Evolutionary conservation across 2,329 filamentous ascomycete genomes (phyloP).

Genomic region (Ophiostoma montium): DNA sequence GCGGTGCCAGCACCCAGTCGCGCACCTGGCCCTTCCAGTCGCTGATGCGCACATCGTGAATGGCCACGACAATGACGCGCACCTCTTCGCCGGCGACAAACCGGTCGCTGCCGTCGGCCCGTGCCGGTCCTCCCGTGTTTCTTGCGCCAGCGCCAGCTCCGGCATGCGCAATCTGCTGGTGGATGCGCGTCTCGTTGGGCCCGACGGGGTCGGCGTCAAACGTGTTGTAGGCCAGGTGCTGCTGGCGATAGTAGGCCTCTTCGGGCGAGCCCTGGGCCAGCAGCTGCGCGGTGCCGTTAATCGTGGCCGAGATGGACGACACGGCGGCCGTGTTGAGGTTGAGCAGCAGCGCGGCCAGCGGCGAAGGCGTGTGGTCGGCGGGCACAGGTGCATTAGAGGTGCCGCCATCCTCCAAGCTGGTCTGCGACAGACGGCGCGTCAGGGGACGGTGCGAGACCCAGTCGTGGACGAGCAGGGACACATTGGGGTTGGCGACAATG

Average conservation of each 20-base stretch:
- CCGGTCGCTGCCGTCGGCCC: slow-evolving; percentile 38
- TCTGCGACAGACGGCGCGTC: slow-evolving; percentile 45
- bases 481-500: slow-evolving; percentile 67
- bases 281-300: slow-evolving; percentile 74
- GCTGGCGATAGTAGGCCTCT: slow-evolving; percentile 68
- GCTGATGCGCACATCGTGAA: slow-evolving; percentile 73
- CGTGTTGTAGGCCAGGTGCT: slow-evolving; percentile 85
- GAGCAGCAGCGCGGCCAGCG: slow-evolving; percentile 68
- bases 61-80: slow-evolving; percentile 71
- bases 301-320: slow-evolving; percentile 80
- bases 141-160: slow-evolving; percentile 24
- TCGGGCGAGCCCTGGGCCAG: slow-evolving; percentile 62
- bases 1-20: slow-evolving; percentile 48
- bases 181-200: slow-evolving; percentile 25
- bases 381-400: not conserved
- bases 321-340: slow-evolving; percentile 85
- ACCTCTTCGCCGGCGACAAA: slow-evolving; percentile 75
- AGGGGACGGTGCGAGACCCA: slow-evolving; percentile 89
- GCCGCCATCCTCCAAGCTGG: slow-evolving; percentile 29
- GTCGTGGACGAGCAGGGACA: slow-evolving; percentile 92
- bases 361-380: slow-evolving; percentile 46
- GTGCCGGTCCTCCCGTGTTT: too few species aligned
- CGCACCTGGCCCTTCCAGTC: slow-evolving; percentile 92
- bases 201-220: slow-evolving; percentile 43
- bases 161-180: slow-evolving; percentile 18